These are phyloP conservation scores for Neofusicoccum parvum DNA, from an alignment of 2,329 filamentous ascomycete species.

Conservation along the genomic window DNA sequence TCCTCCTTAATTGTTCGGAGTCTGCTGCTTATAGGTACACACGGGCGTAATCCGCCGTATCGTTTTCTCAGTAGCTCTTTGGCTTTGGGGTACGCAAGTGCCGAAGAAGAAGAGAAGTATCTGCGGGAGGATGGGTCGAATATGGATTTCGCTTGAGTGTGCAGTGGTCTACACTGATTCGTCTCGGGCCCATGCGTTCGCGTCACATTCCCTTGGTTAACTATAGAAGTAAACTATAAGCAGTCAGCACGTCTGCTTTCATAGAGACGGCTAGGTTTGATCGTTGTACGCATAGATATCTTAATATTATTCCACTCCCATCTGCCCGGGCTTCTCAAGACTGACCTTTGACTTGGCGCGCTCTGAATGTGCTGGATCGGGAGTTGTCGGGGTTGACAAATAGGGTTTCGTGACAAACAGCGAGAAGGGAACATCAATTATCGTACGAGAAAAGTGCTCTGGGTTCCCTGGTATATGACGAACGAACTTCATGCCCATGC, in stretches of 20 bases:
- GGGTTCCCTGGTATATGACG: background rate
- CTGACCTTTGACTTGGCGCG: background rate
- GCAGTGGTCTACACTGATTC: background rate
- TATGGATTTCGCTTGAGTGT: background rate
- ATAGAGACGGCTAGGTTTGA: background rate
- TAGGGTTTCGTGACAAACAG: background rate
- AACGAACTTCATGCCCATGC: conserved; percentile 35
- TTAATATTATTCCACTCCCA: background rate
- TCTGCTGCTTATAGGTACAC: background rate
- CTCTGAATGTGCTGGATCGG: background rate
- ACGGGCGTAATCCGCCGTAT: background rate
- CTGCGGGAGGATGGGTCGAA: background rate
- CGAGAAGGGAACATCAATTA: conserved; percentile 4
- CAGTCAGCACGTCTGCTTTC: background rate
- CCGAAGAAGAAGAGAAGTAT: background rate
- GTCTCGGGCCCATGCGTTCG: no score
- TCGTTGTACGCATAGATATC: background rate
- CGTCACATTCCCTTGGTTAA: background rate
- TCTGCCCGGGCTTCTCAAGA: background rate
- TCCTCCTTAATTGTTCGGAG: background rate
- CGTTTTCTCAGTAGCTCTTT: background rate
- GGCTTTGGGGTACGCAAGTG: background rate
- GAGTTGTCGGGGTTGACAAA: background rate
- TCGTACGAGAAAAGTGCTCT: background rate
- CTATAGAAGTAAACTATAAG: background rate